Evolutionary conservation across 106 monocot genomes (phyloP).

Genomic region (Phalaenopsis equestris): DNA sequence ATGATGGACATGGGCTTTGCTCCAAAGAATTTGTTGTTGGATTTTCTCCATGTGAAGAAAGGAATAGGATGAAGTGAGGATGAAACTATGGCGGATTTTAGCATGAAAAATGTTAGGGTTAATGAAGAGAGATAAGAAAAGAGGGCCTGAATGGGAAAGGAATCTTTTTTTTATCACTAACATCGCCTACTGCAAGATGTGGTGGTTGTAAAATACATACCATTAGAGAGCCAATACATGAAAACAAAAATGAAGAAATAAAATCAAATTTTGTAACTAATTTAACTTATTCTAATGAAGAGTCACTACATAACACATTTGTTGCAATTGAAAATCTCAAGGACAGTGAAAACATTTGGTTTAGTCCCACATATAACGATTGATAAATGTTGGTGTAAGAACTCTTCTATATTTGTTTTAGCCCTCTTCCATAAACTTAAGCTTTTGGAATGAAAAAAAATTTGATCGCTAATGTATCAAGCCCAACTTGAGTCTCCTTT

Average conservation of each 20-base stretch:
- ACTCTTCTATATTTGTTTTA: neutral
- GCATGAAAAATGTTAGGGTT: neutral
- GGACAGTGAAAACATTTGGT: too few species aligned
- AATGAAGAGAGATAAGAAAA: neutral
- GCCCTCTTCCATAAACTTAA: neutral
- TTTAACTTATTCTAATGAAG: neutral
- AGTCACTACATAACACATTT: neutral
- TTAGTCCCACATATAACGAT: too few species aligned
- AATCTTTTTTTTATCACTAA: slow-evolving; percentile 1
- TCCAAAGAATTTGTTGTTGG: slow-evolving; percentile 20
- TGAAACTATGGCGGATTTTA: neutral
- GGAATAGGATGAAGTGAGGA: neutral
- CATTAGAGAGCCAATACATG: neutral
- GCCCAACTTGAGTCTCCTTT: too few species aligned
- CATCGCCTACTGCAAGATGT: neutral
- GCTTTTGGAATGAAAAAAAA: neutral
- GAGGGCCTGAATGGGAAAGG: neutral
- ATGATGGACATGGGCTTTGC: slow-evolving; percentile 11
- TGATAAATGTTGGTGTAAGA: neutral
- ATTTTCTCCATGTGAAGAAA: slow-evolving; percentile 14
- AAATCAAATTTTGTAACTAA: neutral
- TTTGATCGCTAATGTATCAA: neutral
- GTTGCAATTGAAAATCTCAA: neutral
- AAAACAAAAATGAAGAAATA: neutral
- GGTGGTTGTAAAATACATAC: neutral